Conservation (phyloP, 768 basidiomycete species). For the Strobilomyces confusus region DNA sequence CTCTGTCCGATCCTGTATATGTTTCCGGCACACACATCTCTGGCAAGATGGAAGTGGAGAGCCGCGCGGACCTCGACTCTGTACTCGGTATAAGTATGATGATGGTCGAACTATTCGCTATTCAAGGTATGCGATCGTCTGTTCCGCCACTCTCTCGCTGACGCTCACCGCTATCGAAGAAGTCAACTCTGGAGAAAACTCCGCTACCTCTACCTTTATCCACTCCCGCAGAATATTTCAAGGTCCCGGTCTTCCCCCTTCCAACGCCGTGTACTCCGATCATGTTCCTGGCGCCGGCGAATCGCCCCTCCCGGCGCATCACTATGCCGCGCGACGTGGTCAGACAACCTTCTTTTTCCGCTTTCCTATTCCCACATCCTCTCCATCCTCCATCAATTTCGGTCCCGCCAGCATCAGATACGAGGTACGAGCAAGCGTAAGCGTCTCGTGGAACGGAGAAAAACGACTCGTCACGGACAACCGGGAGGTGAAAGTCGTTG, state of each 20-base stretch:
- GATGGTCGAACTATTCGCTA: conserved; percentile 72
- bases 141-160: neutral
- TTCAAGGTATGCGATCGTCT: conserved; percentile 48
- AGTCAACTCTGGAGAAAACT: conserved; percentile 71
- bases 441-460: conserved; percentile 74
- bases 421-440: conserved; percentile 68
- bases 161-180: conserved; percentile 40
- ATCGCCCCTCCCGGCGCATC: conserved; percentile 56
- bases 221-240: conserved; percentile 72
- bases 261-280: conserved; percentile 73
- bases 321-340: conserved; percentile 73
- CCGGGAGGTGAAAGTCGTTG: conserved; percentile 61
- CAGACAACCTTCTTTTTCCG: conserved; percentile 76
- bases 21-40: conserved; percentile 64
- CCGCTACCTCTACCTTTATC: conserved; percentile 74
- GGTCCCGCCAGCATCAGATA: conserved; percentile 68
- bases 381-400: conserved; percentile 70
- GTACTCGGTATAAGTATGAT: conserved; percentile 71
- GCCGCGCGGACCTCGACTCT: conserved; percentile 57
- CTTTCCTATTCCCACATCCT: conserved; percentile 63
- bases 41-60: conserved; percentile 80
- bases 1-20: conserved; percentile 54
- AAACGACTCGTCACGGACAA: conserved; percentile 62
- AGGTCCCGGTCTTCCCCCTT: conserved; percentile 76
- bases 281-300: conserved; percentile 46